These are phyloP conservation scores for Albifimbria verrucaria DNA, from an alignment of 2,329 filamentous ascomycete genomes.

Conservation along the genomic window DNA sequence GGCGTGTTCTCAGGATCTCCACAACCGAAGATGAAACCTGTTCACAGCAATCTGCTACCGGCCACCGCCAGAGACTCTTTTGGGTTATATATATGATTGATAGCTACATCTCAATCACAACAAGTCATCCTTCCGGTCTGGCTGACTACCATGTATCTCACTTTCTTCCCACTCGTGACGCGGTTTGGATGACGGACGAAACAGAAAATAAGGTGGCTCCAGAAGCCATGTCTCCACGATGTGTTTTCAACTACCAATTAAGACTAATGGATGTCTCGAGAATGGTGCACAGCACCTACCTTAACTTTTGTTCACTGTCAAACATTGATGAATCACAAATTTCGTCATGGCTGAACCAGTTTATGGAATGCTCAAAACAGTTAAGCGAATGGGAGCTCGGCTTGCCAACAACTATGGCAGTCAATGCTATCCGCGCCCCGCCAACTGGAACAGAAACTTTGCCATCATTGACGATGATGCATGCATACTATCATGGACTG, in stretches of 20 bases:
- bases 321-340: background rate
- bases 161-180: constrained; percentile 1
- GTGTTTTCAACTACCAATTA: background rate
- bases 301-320: background rate
- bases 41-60: background rate
- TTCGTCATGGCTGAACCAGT: background rate
- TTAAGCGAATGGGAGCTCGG: background rate
- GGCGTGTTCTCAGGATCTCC: background rate
- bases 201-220: background rate
- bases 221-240: background rate
- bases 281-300: background rate
- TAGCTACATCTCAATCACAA: constrained; percentile 8
- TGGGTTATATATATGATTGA: constrained; percentile 9
- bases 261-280: background rate
- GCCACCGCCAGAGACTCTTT: constrained; percentile 3
- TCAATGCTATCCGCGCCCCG: background rate
- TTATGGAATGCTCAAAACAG: background rate
- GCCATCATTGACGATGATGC: constrained; percentile 3
- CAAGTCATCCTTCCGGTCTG: constrained; percentile 3
- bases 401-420: background rate
- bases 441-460: background rate
- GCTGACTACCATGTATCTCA: background rate
- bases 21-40: background rate
- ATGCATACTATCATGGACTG: constrained; percentile 6
- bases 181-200: background rate